Percentiles rank a stretch among this genome's conserved stretches.
phyloP scores from a whole-genome alignment of 1,284 basidiomycete genomes.

The Chiua sp. region DNA sequence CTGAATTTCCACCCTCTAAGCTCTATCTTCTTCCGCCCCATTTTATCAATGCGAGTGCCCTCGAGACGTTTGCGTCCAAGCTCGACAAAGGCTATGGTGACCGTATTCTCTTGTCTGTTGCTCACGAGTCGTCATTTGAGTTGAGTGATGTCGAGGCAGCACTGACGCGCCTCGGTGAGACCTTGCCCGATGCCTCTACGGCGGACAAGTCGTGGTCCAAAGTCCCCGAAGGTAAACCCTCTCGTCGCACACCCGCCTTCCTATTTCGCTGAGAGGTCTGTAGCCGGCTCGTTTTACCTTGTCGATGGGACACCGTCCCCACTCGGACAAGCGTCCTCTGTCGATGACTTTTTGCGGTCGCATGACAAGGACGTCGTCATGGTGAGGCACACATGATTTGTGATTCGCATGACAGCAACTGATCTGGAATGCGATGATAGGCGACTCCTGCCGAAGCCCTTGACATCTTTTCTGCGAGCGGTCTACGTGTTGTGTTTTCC shows the following conservation, averaged over 20 bases:
- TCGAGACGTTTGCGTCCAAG: conserved; percentile 23
- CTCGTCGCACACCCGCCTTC: background rate
- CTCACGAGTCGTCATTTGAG: conserved; percentile 19
- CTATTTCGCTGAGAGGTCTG: no score
- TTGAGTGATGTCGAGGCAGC: conserved; percentile 6
- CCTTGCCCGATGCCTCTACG: conserved; percentile 18
- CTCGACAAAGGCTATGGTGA: conserved; percentile 38
- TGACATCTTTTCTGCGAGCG: conserved; percentile 26
- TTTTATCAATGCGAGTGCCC: conserved; percentile 15
- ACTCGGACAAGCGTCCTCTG: conserved; percentile 15
- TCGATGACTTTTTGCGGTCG: conserved; percentile 21
- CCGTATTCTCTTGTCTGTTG: conserved; percentile 29
- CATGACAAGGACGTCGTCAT: conserved; percentile 9
- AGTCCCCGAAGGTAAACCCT: conserved; percentile 21
- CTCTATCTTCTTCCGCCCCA: conserved; percentile 29
- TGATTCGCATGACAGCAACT: background rate
- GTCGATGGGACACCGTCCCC: conserved; percentile 14
- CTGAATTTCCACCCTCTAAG: conserved; percentile 28
- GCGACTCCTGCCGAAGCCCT: conserved; percentile 28
- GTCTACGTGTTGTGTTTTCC: conserved; percentile 35
- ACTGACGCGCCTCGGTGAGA: conserved; percentile 13
- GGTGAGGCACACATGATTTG: conserved; percentile 18
- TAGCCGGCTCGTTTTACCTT: conserved; percentile 27
- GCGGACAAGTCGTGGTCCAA: conserved; percentile 26
- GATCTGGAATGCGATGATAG: conserved; percentile 11